Base-by-base conservation (phyloP, 169 alveolate genomes). In the Eimeria mitis region DNA sequence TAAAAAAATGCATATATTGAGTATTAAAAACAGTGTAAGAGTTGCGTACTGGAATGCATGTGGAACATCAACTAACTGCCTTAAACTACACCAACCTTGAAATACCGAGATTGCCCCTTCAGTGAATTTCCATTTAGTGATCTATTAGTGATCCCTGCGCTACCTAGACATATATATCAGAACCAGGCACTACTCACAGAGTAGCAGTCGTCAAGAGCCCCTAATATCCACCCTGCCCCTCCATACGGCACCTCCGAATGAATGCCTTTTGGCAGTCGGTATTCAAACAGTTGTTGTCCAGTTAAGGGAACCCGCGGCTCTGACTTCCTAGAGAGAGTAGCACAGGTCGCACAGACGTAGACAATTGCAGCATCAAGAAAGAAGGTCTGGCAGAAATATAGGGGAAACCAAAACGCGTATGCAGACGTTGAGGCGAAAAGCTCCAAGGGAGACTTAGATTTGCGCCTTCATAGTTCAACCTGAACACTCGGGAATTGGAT, bases 221-320 rank as follows among this genome's bases (percentile, higher is more conserved):
- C 81, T 8, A 87, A 2, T 34, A 59, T 49, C 92, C 92, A 87
- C 13, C 92, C 92, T 16, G 28, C 9, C 19, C 92, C 92, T 34
- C 92, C 92, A 21, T 87, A 87, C 59, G 92, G 92, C 81, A 87
- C 81, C 54, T 87, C 81, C 44, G 92, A n/a, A 34, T 42, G 81
- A 34, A 87, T 61, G 78, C 83, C 13, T 49, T 87, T 87, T 23
- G 92, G 81, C 23, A 87, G 92, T 11, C 92, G 65, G 52, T 87
- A 87, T 59, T 59, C 92, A 42, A 63, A 63, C 31, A 87, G 65
- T 47, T 87, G 92, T 16, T 61, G 81, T 8, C 92, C 92, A 59
- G 59, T 61, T 9, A 87, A 52, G 34, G 92, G 92, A 13, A 87
- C 83, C 42, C 92, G 92, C 7, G 92, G 92, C 92, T 87, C 92